phyloP scores from a whole-genome alignment of 208 protist genomes.

The Herpetomonas samuelpessoai region DNA sequence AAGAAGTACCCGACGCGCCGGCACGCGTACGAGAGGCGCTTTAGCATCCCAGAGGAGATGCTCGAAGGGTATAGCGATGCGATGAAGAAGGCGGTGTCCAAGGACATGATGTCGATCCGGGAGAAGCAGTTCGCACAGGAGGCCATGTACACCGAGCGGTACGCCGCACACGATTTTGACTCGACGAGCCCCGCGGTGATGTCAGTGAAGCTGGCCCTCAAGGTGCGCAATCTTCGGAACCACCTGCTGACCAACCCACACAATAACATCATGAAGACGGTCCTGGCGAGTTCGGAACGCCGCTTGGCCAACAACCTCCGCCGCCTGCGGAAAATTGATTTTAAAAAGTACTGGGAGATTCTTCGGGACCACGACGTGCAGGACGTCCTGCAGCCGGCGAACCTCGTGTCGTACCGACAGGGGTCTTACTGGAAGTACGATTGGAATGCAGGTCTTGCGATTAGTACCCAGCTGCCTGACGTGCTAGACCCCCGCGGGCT shows the following conservation, averaged over 20 bases:
- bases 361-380: slow-evolving; percentile 91
- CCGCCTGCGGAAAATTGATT: slow-evolving; percentile 85
- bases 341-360: slow-evolving; percentile 91
- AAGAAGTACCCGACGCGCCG: slow-evolving; percentile 91
- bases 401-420: slow-evolving; percentile 83
- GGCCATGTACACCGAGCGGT: slow-evolving; percentile 91
- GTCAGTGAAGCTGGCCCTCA: slow-evolving; percentile 81
- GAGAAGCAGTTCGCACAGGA: slow-evolving; percentile 90
- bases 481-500: slow-evolving; percentile 84
- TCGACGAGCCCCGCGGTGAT: slow-evolving; percentile 84
- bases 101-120: slow-evolving; percentile 81
- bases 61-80: slow-evolving; percentile 83
- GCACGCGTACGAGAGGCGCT: slow-evolving; percentile 89
- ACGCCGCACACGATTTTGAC: slow-evolving; percentile 90
- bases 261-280: slow-evolving; percentile 90
- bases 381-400: slow-evolving; percentile 85
- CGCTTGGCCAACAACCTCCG: slow-evolving; percentile 80
- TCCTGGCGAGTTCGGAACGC: slow-evolving; percentile 73
- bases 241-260: slow-evolving; percentile 90
- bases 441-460: slow-evolving; percentile 87
- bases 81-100: slow-evolving; percentile 74
- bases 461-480: slow-evolving; percentile 82
- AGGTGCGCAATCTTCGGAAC: slow-evolving; percentile 84
- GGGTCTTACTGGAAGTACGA: slow-evolving; percentile 89
- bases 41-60: slow-evolving; percentile 89